phyloP scores from a whole-genome alignment of 1,139 yeast genomes.

The Scheffersomyces titani region DNA sequence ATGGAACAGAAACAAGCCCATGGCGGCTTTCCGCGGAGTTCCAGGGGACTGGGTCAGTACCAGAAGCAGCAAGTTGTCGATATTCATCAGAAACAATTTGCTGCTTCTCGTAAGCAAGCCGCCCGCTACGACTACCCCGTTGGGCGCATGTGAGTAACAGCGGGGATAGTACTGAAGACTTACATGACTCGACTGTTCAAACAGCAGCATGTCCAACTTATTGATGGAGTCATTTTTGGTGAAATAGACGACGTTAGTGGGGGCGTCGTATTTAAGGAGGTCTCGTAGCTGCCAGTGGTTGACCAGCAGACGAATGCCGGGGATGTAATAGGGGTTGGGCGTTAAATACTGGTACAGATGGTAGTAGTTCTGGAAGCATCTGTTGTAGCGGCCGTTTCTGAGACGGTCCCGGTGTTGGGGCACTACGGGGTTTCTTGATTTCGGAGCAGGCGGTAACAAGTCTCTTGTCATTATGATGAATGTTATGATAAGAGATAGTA shows the following conservation, averaged over 20 bases:
- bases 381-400: slow-evolving; percentile 21
- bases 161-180: slow-evolving; percentile 61
- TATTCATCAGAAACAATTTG: slow-evolving; percentile 24
- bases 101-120: slow-evolving; percentile 51
- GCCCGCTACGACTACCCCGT: slow-evolving; percentile 66
- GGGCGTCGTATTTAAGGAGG: slow-evolving; percentile 51
- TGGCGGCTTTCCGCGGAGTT: slow-evolving; percentile 31
- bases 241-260: slow-evolving; percentile 31
- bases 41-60: slow-evolving; percentile 8
- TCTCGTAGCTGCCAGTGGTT: slow-evolving; percentile 92
- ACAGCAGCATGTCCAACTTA: slow-evolving; percentile 23
- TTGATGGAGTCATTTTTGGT: slow-evolving; percentile 36
- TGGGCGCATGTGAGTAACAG: slow-evolving; percentile 64
- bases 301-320: slow-evolving; percentile 28
- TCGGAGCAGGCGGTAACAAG: slow-evolving; percentile 2
- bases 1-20: slow-evolving; percentile 64
- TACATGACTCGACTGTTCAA: slow-evolving; percentile 30
- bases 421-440: slow-evolving; percentile 1
- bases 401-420: slow-evolving; percentile 1
- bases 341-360: slow-evolving; percentile 41
- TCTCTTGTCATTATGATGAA: slow-evolving; percentile 8
- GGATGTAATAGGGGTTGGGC: slow-evolving; percentile 39
- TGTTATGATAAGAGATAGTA: not conserved
- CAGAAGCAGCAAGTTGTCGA: slow-evolving; percentile 22
- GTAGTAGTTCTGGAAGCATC: slow-evolving; percentile 49